A percentile compares a stretch with the other conserved stretches of the same genome.
Conservation (phyloP, 768 basidiomycete species). For the Lactarius indigo region DNA sequence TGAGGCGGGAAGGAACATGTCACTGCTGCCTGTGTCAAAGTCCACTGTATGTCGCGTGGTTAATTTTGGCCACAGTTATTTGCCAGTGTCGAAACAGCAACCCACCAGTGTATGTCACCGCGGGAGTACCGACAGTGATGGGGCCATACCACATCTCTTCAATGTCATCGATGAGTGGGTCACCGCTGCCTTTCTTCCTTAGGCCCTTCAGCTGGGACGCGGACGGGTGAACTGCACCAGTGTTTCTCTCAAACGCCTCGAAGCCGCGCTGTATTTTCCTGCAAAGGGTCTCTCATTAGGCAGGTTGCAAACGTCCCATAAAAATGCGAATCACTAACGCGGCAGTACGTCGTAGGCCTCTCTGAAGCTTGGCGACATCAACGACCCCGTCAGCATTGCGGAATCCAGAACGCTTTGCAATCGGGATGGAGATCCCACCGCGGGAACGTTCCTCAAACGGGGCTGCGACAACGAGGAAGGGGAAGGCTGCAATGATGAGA, state of each 20-base stretch:
- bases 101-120: conserved; percentile 15
- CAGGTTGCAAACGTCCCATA: background rate
- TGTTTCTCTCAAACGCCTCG: conserved; percentile 16
- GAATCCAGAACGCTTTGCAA: background rate
- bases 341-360: background rate
- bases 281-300: background rate
- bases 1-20: conserved; percentile 36
- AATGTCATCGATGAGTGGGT: conserved; percentile 9
- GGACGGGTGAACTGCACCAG: conserved; percentile 15
- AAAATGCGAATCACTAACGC: background rate
- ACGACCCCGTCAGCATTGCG: background rate
- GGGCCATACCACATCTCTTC: conserved; percentile 20
- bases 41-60: conserved; percentile 29
- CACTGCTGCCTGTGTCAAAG: conserved; percentile 37
- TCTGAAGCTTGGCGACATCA: background rate
- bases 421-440: background rate
- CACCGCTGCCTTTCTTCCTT: background rate
- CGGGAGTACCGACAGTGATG: conserved; percentile 24
- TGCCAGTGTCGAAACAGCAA: background rate
- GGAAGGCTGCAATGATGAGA: background rate
- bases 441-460: background rate
- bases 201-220: background rate
- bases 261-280: conserved; percentile 23
- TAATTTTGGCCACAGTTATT: background rate
- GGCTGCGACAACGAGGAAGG: background rate